Conservation (phyloP, 768 basidiomycete genomes). For the Suillus variegatus region DNA sequence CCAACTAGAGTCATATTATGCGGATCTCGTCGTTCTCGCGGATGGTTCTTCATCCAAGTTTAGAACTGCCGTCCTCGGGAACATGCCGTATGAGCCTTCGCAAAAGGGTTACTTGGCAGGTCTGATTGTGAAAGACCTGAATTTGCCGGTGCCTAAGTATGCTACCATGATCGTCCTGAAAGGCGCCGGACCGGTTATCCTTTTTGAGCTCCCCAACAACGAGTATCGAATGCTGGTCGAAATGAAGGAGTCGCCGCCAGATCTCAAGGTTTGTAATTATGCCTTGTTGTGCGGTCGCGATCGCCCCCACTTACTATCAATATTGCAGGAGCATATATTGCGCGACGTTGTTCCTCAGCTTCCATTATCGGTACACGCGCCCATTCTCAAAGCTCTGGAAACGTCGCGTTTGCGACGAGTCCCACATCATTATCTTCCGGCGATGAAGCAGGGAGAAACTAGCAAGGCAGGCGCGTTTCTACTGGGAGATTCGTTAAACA, state of each 20-base stretch:
- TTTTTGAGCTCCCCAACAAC: conserved; percentile 81
- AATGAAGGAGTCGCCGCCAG: conserved; percentile 75
- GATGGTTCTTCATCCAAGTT: no score
- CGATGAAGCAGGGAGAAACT: conserved; percentile 57
- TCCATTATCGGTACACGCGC: conserved; percentile 60
- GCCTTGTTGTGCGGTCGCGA: background rate
- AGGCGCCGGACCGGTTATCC: conserved; percentile 75
- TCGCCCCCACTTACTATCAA: conserved; percentile 1
- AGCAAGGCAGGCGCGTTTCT: conserved; percentile 69
- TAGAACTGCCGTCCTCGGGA: no score
- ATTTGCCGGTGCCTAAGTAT: no score
- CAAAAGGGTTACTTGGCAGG: no score
- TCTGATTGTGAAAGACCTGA: no score
- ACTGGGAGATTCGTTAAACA: conserved; percentile 92
- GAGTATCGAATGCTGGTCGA: conserved; percentile 91
- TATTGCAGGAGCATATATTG: conserved; percentile 57
- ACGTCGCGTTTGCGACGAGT: conserved; percentile 78
- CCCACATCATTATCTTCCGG: conserved; percentile 89
- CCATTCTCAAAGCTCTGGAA: conserved; percentile 62
- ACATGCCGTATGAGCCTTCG: no score
- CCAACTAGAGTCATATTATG: no score
- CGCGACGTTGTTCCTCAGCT: conserved; percentile 73
- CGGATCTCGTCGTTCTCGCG: no score
- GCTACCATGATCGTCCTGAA: conserved; percentile 70
- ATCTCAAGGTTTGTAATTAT: conserved; percentile 55